phyloP scores from a whole-genome alignment of 2,329 filamentous ascomycete genomes.

The Hypoxylon sp. region DNA sequence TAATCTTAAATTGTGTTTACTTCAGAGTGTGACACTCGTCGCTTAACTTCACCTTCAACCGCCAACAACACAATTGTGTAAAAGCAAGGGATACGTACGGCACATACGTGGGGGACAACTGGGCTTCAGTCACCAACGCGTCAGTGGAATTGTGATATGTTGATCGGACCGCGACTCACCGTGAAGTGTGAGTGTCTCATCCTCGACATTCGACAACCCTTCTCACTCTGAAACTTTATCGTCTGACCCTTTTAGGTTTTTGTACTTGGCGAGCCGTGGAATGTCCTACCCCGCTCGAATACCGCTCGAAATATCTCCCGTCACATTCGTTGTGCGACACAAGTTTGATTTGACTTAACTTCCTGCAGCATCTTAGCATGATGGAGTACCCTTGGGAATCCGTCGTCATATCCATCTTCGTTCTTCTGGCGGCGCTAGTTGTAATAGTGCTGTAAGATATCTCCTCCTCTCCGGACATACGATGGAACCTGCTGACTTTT shows the following conservation, averaged over 20 bases:
- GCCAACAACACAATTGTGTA: neutral
- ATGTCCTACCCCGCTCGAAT: slow-evolving; percentile 26
- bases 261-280: slow-evolving; percentile 21
- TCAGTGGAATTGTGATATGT: slow-evolving; percentile 4
- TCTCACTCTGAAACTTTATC: neutral
- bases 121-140: slow-evolving; percentile 8
- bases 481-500: slow-evolving; percentile 4
- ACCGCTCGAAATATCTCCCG: slow-evolving; percentile 9
- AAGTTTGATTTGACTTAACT: neutral
- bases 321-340: slow-evolving; percentile 6
- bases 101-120: no score
- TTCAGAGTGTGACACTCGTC: no score
- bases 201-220: neutral
- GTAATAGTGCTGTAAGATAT: slow-evolving; percentile 31
- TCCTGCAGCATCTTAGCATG: neutral
- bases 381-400: slow-evolving; percentile 35
- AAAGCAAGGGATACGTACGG: slow-evolving; percentile 22
- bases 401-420: slow-evolving; percentile 23
- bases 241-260: slow-evolving; percentile 14
- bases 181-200: slow-evolving; percentile 3
- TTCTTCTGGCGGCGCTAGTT: slow-evolving; percentile 16
- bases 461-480: neutral
- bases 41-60: neutral
- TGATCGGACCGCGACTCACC: slow-evolving; percentile 8
- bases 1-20: no score